phyloP scores from a whole-genome alignment of 306 rosid species.

The Dalbergia cochinchinensis region DNA sequence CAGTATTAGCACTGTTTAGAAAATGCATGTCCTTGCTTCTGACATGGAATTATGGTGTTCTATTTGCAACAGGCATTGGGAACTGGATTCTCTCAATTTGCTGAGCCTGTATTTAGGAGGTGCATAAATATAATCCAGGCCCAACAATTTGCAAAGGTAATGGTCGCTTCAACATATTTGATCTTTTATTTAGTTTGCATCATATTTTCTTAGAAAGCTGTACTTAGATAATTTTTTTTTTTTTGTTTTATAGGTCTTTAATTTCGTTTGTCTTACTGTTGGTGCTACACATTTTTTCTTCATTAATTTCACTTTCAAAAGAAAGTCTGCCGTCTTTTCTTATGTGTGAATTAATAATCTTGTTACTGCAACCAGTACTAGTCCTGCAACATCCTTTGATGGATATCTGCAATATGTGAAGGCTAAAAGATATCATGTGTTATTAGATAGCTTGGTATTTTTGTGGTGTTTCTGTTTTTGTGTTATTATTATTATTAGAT shows the following conservation, averaged over 20 bases:
- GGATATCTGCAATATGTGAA: not conserved
- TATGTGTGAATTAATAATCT: conserved; percentile 20
- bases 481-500: not conserved
- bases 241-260: not conserved
- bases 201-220: conserved; percentile 5
- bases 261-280: conserved; percentile 28
- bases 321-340: not conserved
- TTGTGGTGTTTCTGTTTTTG: not conserved
- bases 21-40: conserved; percentile 39
- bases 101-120: conserved; percentile 97
- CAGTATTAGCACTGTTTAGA: conserved; percentile 9
- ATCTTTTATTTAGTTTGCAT: conserved; percentile 5
- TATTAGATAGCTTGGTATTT: conserved; percentile 22
- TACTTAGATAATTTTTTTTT: not conserved
- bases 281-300: conserved; percentile 32
- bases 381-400: conserved; percentile 1
- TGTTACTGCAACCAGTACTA: not conserved
- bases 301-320: conserved; percentile 23
- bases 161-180: conserved; percentile 39
- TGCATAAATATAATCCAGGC: conserved; percentile 93
- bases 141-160: conserved; percentile 93
- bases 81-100: conserved; percentile 86
- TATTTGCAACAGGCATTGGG: conserved; percentile 84
- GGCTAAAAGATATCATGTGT: not conserved
- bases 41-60: conserved; percentile 33